Evolutionary conservation across 2,329 filamentous ascomycete genomes (phyloP), one percentile per base, ranked within the genome.

Genomic region (Alternaria rosae): DNA sequence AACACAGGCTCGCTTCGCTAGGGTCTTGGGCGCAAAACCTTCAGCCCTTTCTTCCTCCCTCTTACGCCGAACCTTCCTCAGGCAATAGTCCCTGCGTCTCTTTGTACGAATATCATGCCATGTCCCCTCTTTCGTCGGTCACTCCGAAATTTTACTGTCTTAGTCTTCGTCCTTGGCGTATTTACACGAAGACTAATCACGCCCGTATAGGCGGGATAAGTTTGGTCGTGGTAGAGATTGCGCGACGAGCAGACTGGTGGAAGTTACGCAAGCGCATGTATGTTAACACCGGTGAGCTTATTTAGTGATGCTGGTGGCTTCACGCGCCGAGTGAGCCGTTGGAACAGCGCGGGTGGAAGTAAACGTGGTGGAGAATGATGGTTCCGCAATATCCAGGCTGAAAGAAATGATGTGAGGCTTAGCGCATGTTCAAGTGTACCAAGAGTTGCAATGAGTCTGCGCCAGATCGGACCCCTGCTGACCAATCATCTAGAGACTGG

Each of bases 71-170:
- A 51, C 47, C 47, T 38, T 51, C 28, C 20, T 38, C 20, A 38
- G 30, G 20, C 47, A 38, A 51, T 38, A 51, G 47, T 51, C 47
- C 47, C 28, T 51, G 47, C 47, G 30, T 38, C 30, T 38, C 28
- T 51, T 50, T 38, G 30, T 38, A 32, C n/a, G 47, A 13, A 23
- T 35, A 51, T 38, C 47, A 21, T 51, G 23, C 20, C 28, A 38
- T 51, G 30, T 38, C 47, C 47, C 30, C 47, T 35, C 47, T 51
- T 38, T 51, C 47, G 13, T 51, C 47, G 47, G 47, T 51, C 28
- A 51, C 47, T 15, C 47, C 47, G 47, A 51, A 51, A 51, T 51
- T 6, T 51, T 51, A 28, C 47, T 51, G 47, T 51, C 13, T 38
- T 51, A 25, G 47, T 51, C 47, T 23, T 35, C 47, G 20, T 23